These are phyloP conservation scores for Exutisphaerella laricina DNA, from an alignment of 2,329 filamentous ascomycete species.

Conservation along the genomic window DNA sequence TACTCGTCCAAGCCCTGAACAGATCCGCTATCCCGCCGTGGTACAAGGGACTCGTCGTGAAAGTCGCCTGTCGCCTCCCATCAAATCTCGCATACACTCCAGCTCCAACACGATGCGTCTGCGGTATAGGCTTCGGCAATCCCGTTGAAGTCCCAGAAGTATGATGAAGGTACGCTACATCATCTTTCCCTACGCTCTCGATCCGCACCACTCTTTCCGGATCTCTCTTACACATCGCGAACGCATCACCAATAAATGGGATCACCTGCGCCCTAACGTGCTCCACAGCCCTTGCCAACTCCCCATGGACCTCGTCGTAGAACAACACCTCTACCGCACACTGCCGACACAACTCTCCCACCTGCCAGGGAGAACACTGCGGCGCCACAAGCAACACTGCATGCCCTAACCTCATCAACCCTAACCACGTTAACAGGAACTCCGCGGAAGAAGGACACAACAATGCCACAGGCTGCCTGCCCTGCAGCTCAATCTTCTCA, in stretches of 20 bases:
- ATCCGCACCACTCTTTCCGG: background rate
- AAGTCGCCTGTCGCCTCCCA: constrained; percentile 44
- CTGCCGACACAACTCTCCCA: constrained; percentile 49
- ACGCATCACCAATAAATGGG: constrained; percentile 14
- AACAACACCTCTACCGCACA: constrained; percentile 44
- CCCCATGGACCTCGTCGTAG: constrained; percentile 39
- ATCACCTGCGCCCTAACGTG: constrained; percentile 9
- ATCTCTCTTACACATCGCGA: constrained; percentile 5
- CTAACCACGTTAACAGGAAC: constrained; percentile 58
- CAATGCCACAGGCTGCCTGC: constrained; percentile 44
- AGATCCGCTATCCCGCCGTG: constrained; percentile 61
- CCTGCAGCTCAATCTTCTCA: constrained; percentile 21
- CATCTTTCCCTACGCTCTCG: constrained; percentile 26
- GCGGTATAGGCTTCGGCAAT: constrained; percentile 57
- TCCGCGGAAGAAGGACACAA: constrained; percentile 52
- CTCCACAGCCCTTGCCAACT: constrained; percentile 30
- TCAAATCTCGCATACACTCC: constrained; percentile 50
- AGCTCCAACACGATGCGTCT: constrained; percentile 52
- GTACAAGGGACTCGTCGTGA: constrained; percentile 61
- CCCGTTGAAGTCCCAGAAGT: constrained; percentile 62
- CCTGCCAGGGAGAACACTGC: constrained; percentile 43
- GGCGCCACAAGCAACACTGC: constrained; percentile 54
- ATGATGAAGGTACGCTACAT: constrained; percentile 56
- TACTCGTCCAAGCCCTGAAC: constrained; percentile 57
- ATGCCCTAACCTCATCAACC: constrained; percentile 51